A percentile compares a stretch with the other conserved stretches of the same genome.
phyloP scores from a whole-genome alignment of 169 alveolate species.

The Babesia divergens region DNA sequence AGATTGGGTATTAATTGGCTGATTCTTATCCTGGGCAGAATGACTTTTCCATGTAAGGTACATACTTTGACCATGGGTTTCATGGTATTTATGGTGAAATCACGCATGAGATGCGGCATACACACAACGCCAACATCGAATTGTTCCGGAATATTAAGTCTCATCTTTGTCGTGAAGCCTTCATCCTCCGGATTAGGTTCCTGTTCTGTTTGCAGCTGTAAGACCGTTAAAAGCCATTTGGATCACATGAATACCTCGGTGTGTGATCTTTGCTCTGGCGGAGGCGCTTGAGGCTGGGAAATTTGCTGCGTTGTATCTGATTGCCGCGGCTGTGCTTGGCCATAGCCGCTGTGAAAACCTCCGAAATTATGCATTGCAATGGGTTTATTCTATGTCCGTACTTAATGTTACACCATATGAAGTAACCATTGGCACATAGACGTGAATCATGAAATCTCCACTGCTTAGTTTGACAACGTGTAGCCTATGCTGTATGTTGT shows the following conservation, averaged over 20 bases:
- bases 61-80: slow-evolving; percentile 10
- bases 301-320: not conserved
- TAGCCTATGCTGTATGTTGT: not conserved
- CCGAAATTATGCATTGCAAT: not conserved
- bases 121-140: slow-evolving; percentile 54
- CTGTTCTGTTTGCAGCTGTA: not conserved
- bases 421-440: not conserved
- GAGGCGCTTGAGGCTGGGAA: not conserved
- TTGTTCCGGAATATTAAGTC: slow-evolving; percentile 31
- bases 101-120: slow-evolving; percentile 29
- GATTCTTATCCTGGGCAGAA: slow-evolving; percentile 10
- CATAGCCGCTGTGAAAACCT: not conserved
- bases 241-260: not conserved
- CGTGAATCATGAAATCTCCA: not conserved
- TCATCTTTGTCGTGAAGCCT: slow-evolving; percentile 27
- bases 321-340: not conserved
- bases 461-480: not conserved
- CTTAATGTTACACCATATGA: not conserved
- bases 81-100: slow-evolving; percentile 23
- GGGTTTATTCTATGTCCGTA: not conserved
- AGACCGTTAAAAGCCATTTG: too few relatives aligned
- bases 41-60: not conserved
- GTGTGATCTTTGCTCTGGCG: not conserved
- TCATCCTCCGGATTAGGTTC: slow-evolving; percentile 16
- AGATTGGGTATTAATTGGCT: not conserved